A percentile compares a stretch with the other conserved stretches of the same genome.
Conservation (phyloP, 768 basidiomycete genomes). For the Termitomyces sp. region DNA sequence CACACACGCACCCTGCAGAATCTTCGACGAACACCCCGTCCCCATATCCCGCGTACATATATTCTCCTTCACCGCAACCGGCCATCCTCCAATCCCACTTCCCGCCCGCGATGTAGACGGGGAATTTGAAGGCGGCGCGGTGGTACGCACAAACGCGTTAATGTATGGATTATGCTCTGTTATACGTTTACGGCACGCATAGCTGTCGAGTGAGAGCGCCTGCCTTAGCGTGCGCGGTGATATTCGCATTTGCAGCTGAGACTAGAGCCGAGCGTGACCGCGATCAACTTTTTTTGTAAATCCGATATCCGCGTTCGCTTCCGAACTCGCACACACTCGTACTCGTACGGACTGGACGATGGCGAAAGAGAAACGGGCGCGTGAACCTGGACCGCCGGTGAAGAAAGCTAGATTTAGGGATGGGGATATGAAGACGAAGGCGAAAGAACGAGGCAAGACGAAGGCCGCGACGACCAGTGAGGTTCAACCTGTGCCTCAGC, state of each 20-base stretch:
- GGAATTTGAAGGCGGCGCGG: constrained; percentile 9
- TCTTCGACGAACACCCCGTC: constrained; percentile 73
- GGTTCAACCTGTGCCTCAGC: background rate
- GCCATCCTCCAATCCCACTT: constrained; percentile 34
- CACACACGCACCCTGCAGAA: constrained; percentile 53
- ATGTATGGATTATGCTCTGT: constrained; percentile 35
- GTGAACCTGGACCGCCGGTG: background rate
- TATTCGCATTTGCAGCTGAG: background rate
- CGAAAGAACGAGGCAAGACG: background rate
- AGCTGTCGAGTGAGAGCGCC: background rate
- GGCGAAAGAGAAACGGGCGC: background rate
- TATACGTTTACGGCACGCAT: constrained; percentile 18
- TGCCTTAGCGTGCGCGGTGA: background rate
- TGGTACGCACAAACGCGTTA: constrained; percentile 53
- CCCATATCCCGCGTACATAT: constrained; percentile 67
- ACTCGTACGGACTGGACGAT: background rate
- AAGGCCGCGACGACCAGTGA: background rate
- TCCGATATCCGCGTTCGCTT: background rate
- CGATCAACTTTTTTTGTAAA: background rate
- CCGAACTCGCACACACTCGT: background rate
- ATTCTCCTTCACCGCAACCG: constrained; percentile 83
- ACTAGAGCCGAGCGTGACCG: no score
- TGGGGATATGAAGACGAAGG: background rate
- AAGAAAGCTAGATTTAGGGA: background rate
- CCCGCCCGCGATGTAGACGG: background rate